Evolutionary conservation across 495 filamentous ascomycete species (phyloP), one percentile per base, ranked within the genome.

Genomic region (Coniosporium apollinis): DNA sequence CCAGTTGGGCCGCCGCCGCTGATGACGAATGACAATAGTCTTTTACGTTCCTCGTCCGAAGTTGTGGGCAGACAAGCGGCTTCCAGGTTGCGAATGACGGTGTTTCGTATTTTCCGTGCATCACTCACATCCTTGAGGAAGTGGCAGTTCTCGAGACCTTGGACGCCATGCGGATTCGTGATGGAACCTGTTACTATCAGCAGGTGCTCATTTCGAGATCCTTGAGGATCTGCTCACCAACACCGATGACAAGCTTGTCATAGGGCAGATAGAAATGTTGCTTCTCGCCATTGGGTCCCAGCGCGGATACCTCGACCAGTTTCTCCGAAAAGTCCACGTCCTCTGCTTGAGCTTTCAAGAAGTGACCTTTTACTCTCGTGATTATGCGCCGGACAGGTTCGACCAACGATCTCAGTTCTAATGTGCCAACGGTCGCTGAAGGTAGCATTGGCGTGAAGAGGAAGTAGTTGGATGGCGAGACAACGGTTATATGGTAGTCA

Each of bases 401-500:
- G 14, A 94, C 80, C 43, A 99, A 58, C 17, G 82, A 89, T 45
- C 84, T 66, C 46, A 94, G 65, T 45, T 92, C 89, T 38, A 99
- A 57, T 0, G 91, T 99, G 0, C 91, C 91, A 18, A 99, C 91
- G 0, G 91, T 99, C 5, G 87, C 91, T 15, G 81, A 87, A 1
- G 91, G 91, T 15, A 99, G 64, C 82, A 99, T 94, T 2, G 91
- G 91, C 1, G 91, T 96, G 55, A 96, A 99, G 24, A 96, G 56
- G 59, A 99, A 99, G 59, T 96, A 91, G 45, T 96, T 96, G 19
- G 76, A 77, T 1, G 91, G 86, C 1, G 82, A 89, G 28, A 99
- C 76, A 22, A 96, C 82, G 9, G 85, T 94, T 45, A 96, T 73
- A 54, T 96, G 84, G 50, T 94, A 97, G 43, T 91, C 76, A 4